phyloP scores from a whole-genome alignment of 495 filamentous ascomycete genomes.

The Lasiosphaeris hirsuta region DNA sequence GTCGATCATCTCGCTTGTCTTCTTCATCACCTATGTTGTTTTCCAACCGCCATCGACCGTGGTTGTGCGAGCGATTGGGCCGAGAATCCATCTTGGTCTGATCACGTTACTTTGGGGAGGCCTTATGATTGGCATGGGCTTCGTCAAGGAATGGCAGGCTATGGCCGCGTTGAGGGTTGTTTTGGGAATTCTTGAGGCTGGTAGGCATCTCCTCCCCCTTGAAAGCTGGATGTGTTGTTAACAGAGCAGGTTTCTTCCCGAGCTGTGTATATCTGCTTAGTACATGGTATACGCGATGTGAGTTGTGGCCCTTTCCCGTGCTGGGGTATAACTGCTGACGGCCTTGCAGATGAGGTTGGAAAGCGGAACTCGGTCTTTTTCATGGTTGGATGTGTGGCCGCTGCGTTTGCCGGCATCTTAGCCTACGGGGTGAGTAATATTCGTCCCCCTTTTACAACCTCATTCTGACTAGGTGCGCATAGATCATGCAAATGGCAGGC shows the following conservation, averaged over 20 bases:
- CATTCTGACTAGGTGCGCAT: background rate
- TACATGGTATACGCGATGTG: constrained; percentile 62
- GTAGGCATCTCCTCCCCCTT: constrained; percentile 20
- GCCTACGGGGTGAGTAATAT: constrained; percentile 50
- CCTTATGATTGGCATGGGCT: constrained; percentile 62
- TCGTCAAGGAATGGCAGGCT: constrained; percentile 46
- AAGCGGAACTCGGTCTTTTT: constrained; percentile 65
- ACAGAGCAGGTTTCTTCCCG: constrained; percentile 52
- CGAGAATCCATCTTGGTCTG: constrained; percentile 49
- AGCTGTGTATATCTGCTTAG: constrained; percentile 59
- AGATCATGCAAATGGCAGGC: constrained; percentile 57
- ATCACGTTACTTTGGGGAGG: constrained; percentile 52
- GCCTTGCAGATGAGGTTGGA: constrained; percentile 51
- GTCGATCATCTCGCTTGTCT: constrained; percentile 58
- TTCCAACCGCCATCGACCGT: constrained; percentile 60
- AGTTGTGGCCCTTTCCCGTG: background rate
- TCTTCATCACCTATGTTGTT: constrained; percentile 64
- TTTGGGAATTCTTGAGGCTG: constrained; percentile 62
- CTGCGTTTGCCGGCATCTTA: constrained; percentile 59
- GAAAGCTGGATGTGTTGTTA: background rate
- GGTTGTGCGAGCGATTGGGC: constrained; percentile 58
- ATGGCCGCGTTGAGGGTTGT: constrained; percentile 56
- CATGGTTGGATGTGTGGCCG: constrained; percentile 59
- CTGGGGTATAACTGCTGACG: background rate
- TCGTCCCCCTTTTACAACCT: background rate